These are phyloP conservation scores for Syzygium jambos DNA, from an alignment of 345 rosid species.

Conservation along the genomic window DNA sequence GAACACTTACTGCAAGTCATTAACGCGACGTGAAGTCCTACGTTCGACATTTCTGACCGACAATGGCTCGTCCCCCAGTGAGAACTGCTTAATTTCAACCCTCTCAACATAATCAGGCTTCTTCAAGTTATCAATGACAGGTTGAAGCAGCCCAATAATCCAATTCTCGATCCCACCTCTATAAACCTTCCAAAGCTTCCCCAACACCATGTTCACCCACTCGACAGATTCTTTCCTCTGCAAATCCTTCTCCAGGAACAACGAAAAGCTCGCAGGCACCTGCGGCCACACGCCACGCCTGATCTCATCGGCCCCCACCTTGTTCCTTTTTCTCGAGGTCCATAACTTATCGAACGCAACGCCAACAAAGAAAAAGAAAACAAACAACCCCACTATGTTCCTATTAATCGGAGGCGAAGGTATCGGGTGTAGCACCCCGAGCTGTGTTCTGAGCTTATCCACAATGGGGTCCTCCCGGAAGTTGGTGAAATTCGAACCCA, in stretches of 20 bases:
- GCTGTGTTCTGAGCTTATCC: conserved; percentile 77
- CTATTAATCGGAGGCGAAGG: conserved; percentile 84
- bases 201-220: conserved; percentile 99
- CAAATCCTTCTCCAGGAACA: conserved; percentile 91
- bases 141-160: conserved; percentile 85
- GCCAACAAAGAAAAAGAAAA: conserved; percentile 88
- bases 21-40: conserved; percentile 81
- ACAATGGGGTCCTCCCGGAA: conserved; percentile 82
- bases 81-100: conserved; percentile 88
- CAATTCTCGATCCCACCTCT: conserved; percentile 91
- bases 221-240: conserved; percentile 96
- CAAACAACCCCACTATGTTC: conserved; percentile 54
- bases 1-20: conserved; percentile 86
- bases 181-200: conserved; percentile 93
- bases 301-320: conserved; percentile 11
- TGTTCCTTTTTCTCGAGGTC: conserved; percentile 55
- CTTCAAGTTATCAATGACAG: conserved; percentile 87
- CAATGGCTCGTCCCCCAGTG: conserved; percentile 90
- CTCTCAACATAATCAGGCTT: conserved; percentile 94
- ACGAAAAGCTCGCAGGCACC: conserved; percentile 76
- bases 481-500: conserved; percentile 45
- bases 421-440: conserved; percentile 84
- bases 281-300: conserved; percentile 54
- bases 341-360: conserved; percentile 84
- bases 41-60: conserved; percentile 95